Evolutionary conservation across 805 yeast genomes (phyloP).

Genomic region (Yarrowia deformans): DNA sequence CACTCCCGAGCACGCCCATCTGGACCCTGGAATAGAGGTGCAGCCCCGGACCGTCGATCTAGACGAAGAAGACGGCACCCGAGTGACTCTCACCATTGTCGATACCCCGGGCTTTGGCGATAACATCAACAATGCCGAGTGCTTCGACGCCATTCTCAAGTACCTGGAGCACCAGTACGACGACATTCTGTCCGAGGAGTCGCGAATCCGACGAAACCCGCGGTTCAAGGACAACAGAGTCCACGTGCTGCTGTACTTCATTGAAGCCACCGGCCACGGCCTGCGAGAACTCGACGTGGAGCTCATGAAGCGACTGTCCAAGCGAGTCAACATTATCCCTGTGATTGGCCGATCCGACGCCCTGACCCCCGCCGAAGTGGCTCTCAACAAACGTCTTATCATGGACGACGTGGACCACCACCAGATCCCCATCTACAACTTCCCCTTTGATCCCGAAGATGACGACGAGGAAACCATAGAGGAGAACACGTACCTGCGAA

Average conservation of each 20-base stretch:
- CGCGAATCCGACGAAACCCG: conserved; percentile 75
- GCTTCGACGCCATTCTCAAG: conserved; percentile 59
- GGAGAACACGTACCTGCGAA: conserved; percentile 52
- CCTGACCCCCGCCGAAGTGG: conserved; percentile 69
- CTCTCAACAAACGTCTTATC: conserved; percentile 60
- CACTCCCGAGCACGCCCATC: conserved; percentile 37
- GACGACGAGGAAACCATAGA: conserved; percentile 54
- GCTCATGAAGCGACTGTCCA: conserved; percentile 71
- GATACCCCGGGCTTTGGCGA: conserved; percentile 84
- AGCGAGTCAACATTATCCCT: conserved; percentile 83
- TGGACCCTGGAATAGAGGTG: conserved; percentile 36
- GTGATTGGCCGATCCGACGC: conserved; percentile 83
- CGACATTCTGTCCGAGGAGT: conserved; percentile 73
- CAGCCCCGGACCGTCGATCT: conserved; percentile 51
- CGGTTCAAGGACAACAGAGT: conserved; percentile 75
- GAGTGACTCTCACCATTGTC: conserved; percentile 63
- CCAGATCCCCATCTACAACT: conserved; percentile 73
- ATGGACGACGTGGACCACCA: conserved; percentile 63
- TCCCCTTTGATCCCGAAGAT: conserved; percentile 70
- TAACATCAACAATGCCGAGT: conserved; percentile 66
- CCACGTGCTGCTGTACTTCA: conserved; percentile 79
- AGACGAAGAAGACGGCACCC: conserved; percentile 63
- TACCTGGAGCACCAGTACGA: conserved; percentile 78
- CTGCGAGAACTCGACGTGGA: conserved; percentile 74
- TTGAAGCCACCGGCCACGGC: conserved; percentile 64